Conservation (phyloP, 768 basidiomycete species). For the Termitomyces eurrhizus region DNA sequence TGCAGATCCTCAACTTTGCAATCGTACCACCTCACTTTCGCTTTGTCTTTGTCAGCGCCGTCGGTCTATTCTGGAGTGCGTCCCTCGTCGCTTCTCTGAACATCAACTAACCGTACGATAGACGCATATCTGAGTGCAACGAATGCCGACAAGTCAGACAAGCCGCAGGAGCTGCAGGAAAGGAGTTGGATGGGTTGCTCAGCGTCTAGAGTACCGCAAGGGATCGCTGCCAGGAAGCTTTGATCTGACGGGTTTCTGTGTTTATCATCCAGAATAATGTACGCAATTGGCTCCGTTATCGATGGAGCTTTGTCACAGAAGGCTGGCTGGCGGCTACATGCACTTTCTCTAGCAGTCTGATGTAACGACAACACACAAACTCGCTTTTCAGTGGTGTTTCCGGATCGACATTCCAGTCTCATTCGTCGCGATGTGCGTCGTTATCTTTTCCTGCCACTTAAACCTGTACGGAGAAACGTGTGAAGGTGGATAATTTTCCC, state of each 20-base stretch:
- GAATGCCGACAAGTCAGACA: slow-evolving; percentile 33
- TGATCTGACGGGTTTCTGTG: no score
- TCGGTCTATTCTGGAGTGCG: slow-evolving; percentile 83
- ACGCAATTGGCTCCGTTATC: slow-evolving; percentile 54
- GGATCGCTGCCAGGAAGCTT: no score
- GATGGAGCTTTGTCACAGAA: slow-evolving; percentile 64
- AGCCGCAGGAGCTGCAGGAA: not conserved
- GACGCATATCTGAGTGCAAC: slow-evolving; percentile 62
- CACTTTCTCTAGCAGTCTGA: not conserved
- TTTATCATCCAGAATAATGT: no score
- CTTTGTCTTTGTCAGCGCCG: slow-evolving; percentile 69
- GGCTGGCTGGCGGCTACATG: slow-evolving; percentile 55
- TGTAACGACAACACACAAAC: not conserved
- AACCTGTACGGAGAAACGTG: slow-evolving; percentile 59
- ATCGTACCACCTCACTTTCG: slow-evolving; percentile 75
- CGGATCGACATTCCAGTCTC: slow-evolving; percentile 69
- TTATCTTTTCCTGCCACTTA: slow-evolving; percentile 66
- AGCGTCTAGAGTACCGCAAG: not conserved
- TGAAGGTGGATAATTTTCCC: slow-evolving; percentile 31
- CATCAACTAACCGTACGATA: slow-evolving; percentile 15
- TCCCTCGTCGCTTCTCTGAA: slow-evolving; percentile 12
- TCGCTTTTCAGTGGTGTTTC: slow-evolving; percentile 57
- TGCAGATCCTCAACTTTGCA: slow-evolving; percentile 77
- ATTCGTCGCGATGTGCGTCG: slow-evolving; percentile 46
- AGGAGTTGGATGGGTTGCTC: not conserved